These are phyloP conservation scores for Suillus hirtellus DNA, from an alignment of 768 basidiomycete genomes.

Conservation along the genomic window DNA sequence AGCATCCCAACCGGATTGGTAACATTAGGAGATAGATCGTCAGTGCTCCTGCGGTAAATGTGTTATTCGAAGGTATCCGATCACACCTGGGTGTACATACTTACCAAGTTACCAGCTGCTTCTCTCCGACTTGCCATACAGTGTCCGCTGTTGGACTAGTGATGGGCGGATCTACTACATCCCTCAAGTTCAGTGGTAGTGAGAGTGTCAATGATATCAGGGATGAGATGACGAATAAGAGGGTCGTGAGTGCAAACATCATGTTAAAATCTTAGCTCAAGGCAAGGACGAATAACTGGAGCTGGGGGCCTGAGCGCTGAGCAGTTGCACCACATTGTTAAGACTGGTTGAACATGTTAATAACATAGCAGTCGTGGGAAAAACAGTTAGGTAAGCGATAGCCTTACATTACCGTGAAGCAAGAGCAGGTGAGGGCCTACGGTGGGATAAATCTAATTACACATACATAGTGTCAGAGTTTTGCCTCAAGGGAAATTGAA, in stretches of 20 bases:
- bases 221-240: constrained; percentile 24
- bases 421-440: too few species aligned
- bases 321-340: neutral
- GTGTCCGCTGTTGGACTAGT: constrained; percentile 41
- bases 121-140: constrained; percentile 46
- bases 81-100: constrained; percentile 27
- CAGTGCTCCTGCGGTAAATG: constrained; percentile 28
- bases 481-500: too few species aligned
- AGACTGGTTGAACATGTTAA: neutral
- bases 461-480: too few species aligned
- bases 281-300: neutral
- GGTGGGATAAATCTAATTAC: too few species aligned
- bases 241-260: constrained; percentile 22
- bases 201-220: constrained; percentile 26
- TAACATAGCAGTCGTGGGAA: constrained; percentile 6
- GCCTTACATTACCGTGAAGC: neutral
- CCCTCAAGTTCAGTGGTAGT: constrained; percentile 38
- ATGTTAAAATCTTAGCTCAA: neutral
- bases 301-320: neutral
- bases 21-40: constrained; percentile 29
- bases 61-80: constrained; percentile 44
- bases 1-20: constrained; percentile 34
- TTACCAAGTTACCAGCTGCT: constrained; percentile 53
- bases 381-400: neutral
- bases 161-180: constrained; percentile 51